Evolutionary conservation across 352 stramenopile species (phyloP), one percentile per base, ranked within the genome.

Genomic region (Pythium biforme): DNA sequence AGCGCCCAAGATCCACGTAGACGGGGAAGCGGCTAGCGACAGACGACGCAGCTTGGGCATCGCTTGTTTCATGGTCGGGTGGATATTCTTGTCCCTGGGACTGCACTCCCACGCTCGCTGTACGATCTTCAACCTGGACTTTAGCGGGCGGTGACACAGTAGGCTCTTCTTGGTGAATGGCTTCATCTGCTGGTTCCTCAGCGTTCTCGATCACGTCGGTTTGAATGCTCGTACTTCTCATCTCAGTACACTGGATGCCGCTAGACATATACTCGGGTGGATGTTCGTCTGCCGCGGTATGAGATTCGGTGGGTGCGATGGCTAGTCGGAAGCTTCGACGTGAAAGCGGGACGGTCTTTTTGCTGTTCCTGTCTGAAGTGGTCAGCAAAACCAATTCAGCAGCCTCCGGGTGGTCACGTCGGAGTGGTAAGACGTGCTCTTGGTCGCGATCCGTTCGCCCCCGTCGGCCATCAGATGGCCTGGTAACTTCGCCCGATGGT

Each of bases 11-110:
- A 45, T 69, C 55, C n/a, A 69, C 62, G 27, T 55, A 60, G 11
- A 69, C 62, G 33, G 62, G 62, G 19, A 69, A 69, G 15, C 62
- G 62, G 43, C n/a, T 22, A 8, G 29, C 14, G 12, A 68, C 10
- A 14, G 46, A 56, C 0, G 51, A 34, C 11, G 31, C 9, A n/a
- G 23, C 47, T n/a, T 29, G 9, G 31, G 3, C 29, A n/a, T 56
- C 22, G 5, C n/a, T 10, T 31, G 19, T 17, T 33, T 20, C 17
- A n/a, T n/a, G n/a, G 37, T 43, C 14, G 2, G 17, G 37, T 2
- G 11, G 37, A 14, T 10, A 43, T 20, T 27, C 1, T 37, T 1
- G 51, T 25, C 6, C 22, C 20, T 52, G 40, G 14, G 20, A 26
- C 41, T 53, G 55, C 0, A 15, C n/a, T 56, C 37, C 37, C 15